Base-by-base conservation (phyloP, 371 early-diverging fungal genomes). In the Coemansia sp. region DNA sequence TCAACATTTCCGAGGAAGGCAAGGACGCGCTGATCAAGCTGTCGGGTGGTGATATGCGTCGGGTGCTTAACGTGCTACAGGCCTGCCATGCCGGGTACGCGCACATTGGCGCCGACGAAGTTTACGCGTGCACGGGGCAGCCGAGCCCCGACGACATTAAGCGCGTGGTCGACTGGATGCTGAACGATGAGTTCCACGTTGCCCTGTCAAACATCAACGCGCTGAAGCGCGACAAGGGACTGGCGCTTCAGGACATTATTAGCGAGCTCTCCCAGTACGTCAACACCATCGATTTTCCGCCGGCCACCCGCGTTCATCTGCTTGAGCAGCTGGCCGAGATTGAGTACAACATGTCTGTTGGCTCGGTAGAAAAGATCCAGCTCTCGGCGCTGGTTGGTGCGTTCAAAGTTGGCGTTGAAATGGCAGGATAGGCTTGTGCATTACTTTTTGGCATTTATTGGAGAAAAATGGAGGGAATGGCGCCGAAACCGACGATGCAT, bases 41-140 rank as follows among this genome's bases (percentile, higher is more conserved):
- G 2, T 89, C 92, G 1, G 84, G 86, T 51, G 99, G 99, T 11
- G 99, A 99, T 75, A 98, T 99, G 97, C 88, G 99, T 72, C 87
- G 93, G 39, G 91, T 93, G 5, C 82, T 99, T 18, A 99, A 99
- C 80, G 91, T 97, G 34, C 80, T 95, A 36, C 96, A 94, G 77
- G 85, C 89, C 36, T 88, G 92, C 79, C 91, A 93, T 77, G 90
- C 95, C 8, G 94, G 90, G 0, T 94, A 83, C 1, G 83, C 81
- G 18, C 81, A 87, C 63, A 87, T 95, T 8, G 88, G 87, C 59
- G 90, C 90, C 61, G 80, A 80, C 14, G 87, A 87, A 0, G 86
- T 98, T 7, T 98, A 97, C 77, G 84, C 84, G 36, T 94, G 93
- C 66, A 95, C 95, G 6, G 99, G 95, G 0, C 82, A 92, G 36